These are phyloP conservation scores for Firmiana major DNA, from an alignment of 345 rosid genomes.

Conservation along the genomic window DNA sequence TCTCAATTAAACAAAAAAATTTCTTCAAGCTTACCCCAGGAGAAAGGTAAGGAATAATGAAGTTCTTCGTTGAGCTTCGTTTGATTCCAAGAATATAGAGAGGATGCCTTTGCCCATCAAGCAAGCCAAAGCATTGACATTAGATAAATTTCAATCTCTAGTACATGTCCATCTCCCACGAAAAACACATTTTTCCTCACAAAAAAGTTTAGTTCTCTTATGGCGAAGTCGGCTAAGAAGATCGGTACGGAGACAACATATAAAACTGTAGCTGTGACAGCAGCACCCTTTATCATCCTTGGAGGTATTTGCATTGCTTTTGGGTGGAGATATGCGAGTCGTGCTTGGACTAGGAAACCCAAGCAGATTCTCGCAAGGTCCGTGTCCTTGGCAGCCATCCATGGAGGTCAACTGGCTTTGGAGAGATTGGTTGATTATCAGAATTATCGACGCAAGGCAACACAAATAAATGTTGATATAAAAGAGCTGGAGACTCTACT, in stretches of 20 bases:
- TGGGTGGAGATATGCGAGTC: slow-evolving; percentile 37
- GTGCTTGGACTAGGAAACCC: slow-evolving; percentile 18
- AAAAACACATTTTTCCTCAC: too few relatives aligned
- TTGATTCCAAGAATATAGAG: neutral
- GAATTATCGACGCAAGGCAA: slow-evolving; percentile 29
- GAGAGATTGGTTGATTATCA: slow-evolving; percentile 53
- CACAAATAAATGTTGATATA: slow-evolving; percentile 25
- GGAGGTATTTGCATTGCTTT: slow-evolving; percentile 46
- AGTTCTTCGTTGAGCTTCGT: neutral
- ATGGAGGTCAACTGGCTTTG: slow-evolving; percentile 50
- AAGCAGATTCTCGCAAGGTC: slow-evolving; percentile 30
- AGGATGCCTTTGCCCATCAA: slow-evolving; percentile 16
- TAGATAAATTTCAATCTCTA: too few relatives aligned
- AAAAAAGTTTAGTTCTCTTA: neutral
- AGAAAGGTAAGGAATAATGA: slow-evolving; percentile 11
- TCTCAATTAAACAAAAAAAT: neutral
- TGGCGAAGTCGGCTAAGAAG: slow-evolving; percentile 23
- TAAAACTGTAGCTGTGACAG: slow-evolving; percentile 36
- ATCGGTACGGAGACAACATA: slow-evolving; percentile 33
- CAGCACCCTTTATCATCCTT: slow-evolving; percentile 36
- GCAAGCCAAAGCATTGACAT: too few relatives aligned
- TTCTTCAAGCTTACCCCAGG: neutral
- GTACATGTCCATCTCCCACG: neutral
- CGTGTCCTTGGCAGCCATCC: slow-evolving; percentile 44
- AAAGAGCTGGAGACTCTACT: slow-evolving; percentile 28